Conservation (phyloP, 495 filamentous ascomycete species). For the Corynascus novoguineensis region DNA sequence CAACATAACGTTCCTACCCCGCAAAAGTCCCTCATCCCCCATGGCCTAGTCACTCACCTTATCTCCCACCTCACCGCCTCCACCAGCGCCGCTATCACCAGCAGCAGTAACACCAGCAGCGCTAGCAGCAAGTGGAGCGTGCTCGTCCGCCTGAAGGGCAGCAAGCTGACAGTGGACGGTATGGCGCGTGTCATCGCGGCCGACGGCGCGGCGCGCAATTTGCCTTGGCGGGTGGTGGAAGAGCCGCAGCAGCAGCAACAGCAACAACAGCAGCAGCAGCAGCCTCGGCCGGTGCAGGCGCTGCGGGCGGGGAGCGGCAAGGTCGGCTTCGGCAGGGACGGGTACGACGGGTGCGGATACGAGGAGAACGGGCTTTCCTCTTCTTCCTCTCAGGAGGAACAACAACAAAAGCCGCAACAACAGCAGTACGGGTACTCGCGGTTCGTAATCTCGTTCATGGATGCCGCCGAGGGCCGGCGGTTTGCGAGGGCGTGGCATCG, state of each 20-base stretch:
- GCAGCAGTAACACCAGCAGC: not conserved
- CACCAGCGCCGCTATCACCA: not conserved
- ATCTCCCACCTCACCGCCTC: no score
- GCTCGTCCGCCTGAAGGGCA: constrained; percentile 39
- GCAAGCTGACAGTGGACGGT: constrained; percentile 12
- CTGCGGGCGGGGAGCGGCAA: constrained; percentile 24
- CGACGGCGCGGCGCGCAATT: constrained; percentile 39
- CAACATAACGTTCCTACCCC: no score
- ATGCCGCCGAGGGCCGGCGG: constrained; percentile 46
- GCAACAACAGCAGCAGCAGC: not conserved
- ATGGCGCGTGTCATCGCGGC: constrained; percentile 35
- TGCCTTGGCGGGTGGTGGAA: constrained; percentile 37
- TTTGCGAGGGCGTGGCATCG: constrained; percentile 55
- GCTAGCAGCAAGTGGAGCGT: constrained; percentile 24
- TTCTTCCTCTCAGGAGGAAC: no score
- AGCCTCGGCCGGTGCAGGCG: constrained; percentile 15
- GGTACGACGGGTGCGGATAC: not conserved
- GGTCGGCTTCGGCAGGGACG: not conserved
- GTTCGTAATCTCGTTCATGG: constrained; percentile 47
- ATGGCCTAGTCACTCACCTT: no score
- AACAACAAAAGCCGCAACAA: no score
- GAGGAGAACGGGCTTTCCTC: no score
- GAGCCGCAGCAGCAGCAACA: not conserved
- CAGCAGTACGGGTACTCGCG: constrained; percentile 17
- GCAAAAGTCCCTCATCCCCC: no score